These are phyloP conservation scores for Mycena vitilis DNA, from an alignment of 768 basidiomycete genomes.

Conservation along the genomic window DNA sequence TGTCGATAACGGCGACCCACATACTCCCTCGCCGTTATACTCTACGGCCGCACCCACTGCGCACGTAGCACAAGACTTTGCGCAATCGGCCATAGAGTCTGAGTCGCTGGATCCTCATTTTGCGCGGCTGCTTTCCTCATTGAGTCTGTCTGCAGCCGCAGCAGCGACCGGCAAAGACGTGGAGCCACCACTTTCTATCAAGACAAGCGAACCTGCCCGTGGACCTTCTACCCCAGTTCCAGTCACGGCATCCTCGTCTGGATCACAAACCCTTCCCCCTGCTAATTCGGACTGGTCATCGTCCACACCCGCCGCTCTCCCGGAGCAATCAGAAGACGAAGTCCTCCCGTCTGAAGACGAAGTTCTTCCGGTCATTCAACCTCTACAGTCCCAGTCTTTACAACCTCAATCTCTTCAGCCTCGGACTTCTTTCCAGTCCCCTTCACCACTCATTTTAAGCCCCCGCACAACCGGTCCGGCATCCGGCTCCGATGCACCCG, in stretches of 20 bases:
- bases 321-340: constrained; percentile 22
- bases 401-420: constrained; percentile 30
- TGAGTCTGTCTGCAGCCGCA: constrained; percentile 66
- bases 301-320: constrained; percentile 31
- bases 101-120: constrained; percentile 74
- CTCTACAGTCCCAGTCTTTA: constrained; percentile 21
- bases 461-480: constrained; percentile 25
- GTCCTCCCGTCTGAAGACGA: constrained; percentile 26
- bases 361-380: constrained; percentile 23
- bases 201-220: constrained; percentile 22
- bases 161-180: constrained; percentile 34
- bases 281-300: constrained; percentile 40
- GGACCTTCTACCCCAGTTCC: constrained; percentile 41
- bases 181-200: constrained; percentile 32
- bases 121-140: constrained; percentile 71
- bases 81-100: constrained; percentile 43
- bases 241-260: constrained; percentile 37
- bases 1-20: constrained; percentile 68
- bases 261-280: constrained; percentile 26
- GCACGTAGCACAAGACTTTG: constrained; percentile 46
- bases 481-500: constrained; percentile 28
- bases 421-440: constrained; percentile 29
- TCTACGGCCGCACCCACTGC: constrained; percentile 49
- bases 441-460: constrained; percentile 35
- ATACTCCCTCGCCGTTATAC: constrained; percentile 73